Evolutionary conservation across 306 rosid genomes (phyloP), one percentile per base, ranked within the genome.

Genomic region (Vicia sativa): DNA sequence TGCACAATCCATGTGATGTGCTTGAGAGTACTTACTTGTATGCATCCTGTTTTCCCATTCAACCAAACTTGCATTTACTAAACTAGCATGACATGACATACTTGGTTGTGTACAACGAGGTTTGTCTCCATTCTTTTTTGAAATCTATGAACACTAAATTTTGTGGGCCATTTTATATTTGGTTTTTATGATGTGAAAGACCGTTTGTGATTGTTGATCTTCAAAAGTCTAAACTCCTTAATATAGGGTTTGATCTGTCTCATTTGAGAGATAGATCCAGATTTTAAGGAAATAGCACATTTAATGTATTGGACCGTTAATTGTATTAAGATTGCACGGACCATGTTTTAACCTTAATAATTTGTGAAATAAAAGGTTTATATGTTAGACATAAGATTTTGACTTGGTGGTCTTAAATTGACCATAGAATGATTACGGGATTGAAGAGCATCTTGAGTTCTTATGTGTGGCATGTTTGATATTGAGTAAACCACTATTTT

Each of bases 1-100:
- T 61, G 75, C 71, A 52, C 21, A n/a, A 18, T 28, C 31, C 80
- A 77, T 58, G 80, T 44, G 65, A 23, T 50, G 31, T 50, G 64
- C 54, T 43, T 68, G 29, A 38, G 56, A 59, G 68, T 34, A 37
- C 39, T 11, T 16, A 2, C 11, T 31, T 35, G 26, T 9, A 26
- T 59, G 64, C 43, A 58, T 7, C 46, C 16, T 23, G n/a, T 21
- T 28, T 54, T 37, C 8, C 44, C 50, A 11, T 38, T 67, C 39
- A 64, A 19, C 3, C 77, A 11, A 56, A 46, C 12, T 12, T 39
- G 71, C 65, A 68, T 56, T 74, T 56, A 74, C 15, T 74, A 65
- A n/a, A 14, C 31, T 29, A 73, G 26, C 72, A 59, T 67, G 72
- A 65, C 72, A 59, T 67, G 72, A 65, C 14, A 59, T 10, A 26